A percentile compares a stretch with the other conserved stretches of the same genome.
phyloP scores from a whole-genome alignment of 768 basidiomycete genomes.

The Pleurotus sapidus region DNA sequence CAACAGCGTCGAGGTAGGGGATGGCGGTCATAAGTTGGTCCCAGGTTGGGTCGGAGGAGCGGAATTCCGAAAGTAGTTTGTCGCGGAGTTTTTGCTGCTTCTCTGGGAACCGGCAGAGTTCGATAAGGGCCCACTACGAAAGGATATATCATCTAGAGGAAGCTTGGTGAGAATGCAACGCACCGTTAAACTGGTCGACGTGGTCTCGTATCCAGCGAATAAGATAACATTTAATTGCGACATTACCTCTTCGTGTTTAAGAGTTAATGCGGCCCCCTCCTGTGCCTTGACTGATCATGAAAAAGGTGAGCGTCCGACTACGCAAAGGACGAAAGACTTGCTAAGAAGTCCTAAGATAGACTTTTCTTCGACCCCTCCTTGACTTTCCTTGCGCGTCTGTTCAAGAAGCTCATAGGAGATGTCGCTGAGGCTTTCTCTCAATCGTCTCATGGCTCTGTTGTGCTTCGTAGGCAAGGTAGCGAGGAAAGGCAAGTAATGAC shows the following conservation, averaged over 20 bases:
- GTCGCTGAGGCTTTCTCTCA: conserved; percentile 30
- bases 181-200: conserved; percentile 40
- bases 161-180: background rate
- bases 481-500: conserved; percentile 32
- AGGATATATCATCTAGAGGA: background rate
- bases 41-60: conserved; percentile 46
- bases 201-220: conserved; percentile 52
- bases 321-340: conserved; percentile 9
- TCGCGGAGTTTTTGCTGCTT: conserved; percentile 46
- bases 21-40: conserved; percentile 48
- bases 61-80: conserved; percentile 38
- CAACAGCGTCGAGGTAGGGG: conserved; percentile 54
- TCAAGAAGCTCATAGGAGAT: conserved; percentile 38
- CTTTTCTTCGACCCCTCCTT: conserved; percentile 29
- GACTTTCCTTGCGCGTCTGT: conserved; percentile 29
- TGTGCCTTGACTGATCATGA: conserved; percentile 31
- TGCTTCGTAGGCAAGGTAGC: conserved; percentile 31
- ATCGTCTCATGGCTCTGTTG: conserved; percentile 23
- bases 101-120: conserved; percentile 41
- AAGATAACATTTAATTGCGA: conserved; percentile 37
- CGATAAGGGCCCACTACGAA: conserved; percentile 54
- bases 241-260: conserved; percentile 39
- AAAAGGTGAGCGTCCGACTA: background rate
- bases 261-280: conserved; percentile 21
- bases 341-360: conserved; percentile 38